Evolutionary conservation across 2,329 filamentous ascomycete species (phyloP).

Genomic region (Colletotrichum navitas): DNA sequence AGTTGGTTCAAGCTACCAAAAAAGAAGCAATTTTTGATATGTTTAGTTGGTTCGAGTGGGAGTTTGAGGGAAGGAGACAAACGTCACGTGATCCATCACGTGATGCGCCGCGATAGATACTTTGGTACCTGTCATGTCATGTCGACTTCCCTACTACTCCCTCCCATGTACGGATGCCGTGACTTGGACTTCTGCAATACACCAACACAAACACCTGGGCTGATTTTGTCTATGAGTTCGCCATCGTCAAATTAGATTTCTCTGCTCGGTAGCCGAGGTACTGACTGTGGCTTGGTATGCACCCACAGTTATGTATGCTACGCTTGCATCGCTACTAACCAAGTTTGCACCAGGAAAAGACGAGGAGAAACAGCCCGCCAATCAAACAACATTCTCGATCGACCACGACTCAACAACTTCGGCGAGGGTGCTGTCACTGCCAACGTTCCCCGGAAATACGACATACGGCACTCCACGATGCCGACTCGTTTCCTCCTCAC

Average conservation of each 20-base stretch:
- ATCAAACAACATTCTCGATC: constrained; percentile 26
- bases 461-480: constrained; percentile 66
- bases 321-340: constrained; percentile 14
- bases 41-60: not conserved
- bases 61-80: not conserved
- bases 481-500: constrained; percentile 64
- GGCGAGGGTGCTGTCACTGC: constrained; percentile 59
- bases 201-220: too few relatives aligned
- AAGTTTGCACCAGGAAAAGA: not conserved
- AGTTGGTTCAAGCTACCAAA: not conserved
- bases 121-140: too few relatives aligned
- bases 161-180: too few relatives aligned
- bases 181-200: too few relatives aligned
- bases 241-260: constrained; percentile 8
- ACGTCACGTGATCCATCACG: not conserved
- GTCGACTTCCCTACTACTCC: too few relatives aligned
- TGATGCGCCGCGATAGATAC: too few relatives aligned
- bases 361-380: not conserved
- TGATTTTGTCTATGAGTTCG: not conserved
- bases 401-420: constrained; percentile 55
- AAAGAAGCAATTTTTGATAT: too few relatives aligned
- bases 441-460: constrained; percentile 71
- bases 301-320: constrained; percentile 10
- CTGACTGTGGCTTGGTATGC: not conserved
- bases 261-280: not conserved